Percentiles rank a stretch among this genome's conserved stretches.
phyloP scores from a whole-genome alignment of 345 rosid genomes.

The Populus nigra region DNA sequence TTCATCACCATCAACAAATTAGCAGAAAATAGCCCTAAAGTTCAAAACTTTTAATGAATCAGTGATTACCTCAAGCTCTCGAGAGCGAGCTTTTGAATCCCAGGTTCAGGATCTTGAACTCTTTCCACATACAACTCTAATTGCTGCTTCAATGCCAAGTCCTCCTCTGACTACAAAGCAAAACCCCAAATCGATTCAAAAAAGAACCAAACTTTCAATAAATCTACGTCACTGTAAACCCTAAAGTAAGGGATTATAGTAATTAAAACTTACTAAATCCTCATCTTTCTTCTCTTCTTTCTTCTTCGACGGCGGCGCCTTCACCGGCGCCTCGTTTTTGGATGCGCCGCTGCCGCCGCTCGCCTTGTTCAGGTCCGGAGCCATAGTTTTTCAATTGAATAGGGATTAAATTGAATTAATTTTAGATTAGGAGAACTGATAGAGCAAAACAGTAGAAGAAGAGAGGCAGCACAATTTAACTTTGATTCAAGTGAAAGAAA shows the following conservation, averaged over 20 bases:
- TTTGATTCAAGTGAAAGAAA: background rate
- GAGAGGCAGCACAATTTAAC: too few relatives aligned
- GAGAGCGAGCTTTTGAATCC: constrained; percentile 80
- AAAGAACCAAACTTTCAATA: background rate
- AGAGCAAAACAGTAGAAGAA: too few relatives aligned
- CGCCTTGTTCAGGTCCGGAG: constrained; percentile 57
- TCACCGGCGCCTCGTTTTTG: constrained; percentile 51
- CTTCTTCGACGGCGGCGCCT: constrained; percentile 75
- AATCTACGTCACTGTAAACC: background rate
- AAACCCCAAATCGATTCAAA: background rate
- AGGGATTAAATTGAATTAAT: too few relatives aligned
- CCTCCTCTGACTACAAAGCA: constrained; percentile 79
- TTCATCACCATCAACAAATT: background rate
- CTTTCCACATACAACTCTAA: constrained; percentile 93
- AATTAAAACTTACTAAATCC: constrained; percentile 56
- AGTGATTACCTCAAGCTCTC: constrained; percentile 83
- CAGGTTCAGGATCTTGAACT: constrained; percentile 85
- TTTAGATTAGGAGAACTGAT: background rate
- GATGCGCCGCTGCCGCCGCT: constrained; percentile 38
- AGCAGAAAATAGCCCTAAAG: background rate
- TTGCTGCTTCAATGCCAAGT: constrained; percentile 85
- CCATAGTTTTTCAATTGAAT: constrained; percentile 19
- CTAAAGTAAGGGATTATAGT: background rate
- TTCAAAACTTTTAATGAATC: background rate
- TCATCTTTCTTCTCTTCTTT: constrained; percentile 90